Percentiles rank a stretch among this genome's conserved stretches.
phyloP scores from a whole-genome alignment of 805 yeast genomes.

The Cyberlindnera americana region DNA sequence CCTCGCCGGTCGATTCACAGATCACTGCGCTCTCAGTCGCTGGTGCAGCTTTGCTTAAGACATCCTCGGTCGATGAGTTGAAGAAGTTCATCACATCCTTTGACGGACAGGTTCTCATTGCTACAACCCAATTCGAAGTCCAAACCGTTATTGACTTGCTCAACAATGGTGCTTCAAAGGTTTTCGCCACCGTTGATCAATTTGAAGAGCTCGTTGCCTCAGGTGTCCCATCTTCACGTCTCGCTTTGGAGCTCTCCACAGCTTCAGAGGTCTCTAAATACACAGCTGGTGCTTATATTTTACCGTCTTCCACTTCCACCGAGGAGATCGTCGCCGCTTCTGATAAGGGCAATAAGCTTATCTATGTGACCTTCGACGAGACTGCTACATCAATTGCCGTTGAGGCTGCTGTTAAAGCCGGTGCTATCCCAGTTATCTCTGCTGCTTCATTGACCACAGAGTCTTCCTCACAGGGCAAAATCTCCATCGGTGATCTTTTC shows the following conservation, averaged over 20 bases:
- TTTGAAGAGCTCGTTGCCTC: slow-evolving; percentile 34
- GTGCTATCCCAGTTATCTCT: slow-evolving; percentile 25
- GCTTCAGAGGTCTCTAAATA: slow-evolving; percentile 8
- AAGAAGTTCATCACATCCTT: slow-evolving; percentile 4
- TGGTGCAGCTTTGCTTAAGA: slow-evolving; percentile 27
- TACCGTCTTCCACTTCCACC: slow-evolving; percentile 20
- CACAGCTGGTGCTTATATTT: slow-evolving; percentile 18
- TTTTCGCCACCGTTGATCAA: slow-evolving; percentile 36
- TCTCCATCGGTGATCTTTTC: slow-evolving; percentile 43
- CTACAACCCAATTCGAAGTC: slow-evolving; percentile 28
- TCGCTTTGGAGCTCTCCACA: slow-evolving; percentile 13
- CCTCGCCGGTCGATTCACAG: slow-evolving; percentile 8
- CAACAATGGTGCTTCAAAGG: slow-evolving; percentile 54
- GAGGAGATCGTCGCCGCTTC: slow-evolving; percentile 21
- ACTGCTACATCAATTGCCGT: slow-evolving; percentile 14
- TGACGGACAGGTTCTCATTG: slow-evolving; percentile 25
- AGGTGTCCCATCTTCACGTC: slow-evolving; percentile 45
- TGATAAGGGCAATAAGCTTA: slow-evolving; percentile 17
- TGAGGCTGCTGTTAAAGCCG: slow-evolving; percentile 21
- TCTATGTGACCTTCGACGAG: slow-evolving; percentile 14
- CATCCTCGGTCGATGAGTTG: slow-evolving; percentile 14
- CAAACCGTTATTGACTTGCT: slow-evolving; percentile 50
- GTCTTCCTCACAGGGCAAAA: slow-evolving; percentile 17
- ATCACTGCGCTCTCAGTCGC: slow-evolving; percentile 23
- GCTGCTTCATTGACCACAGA: slow-evolving; percentile 21